Base-by-base conservation (phyloP, 768 basidiomycete genomes). In the Porpolomopsis calyptriformis region DNA sequence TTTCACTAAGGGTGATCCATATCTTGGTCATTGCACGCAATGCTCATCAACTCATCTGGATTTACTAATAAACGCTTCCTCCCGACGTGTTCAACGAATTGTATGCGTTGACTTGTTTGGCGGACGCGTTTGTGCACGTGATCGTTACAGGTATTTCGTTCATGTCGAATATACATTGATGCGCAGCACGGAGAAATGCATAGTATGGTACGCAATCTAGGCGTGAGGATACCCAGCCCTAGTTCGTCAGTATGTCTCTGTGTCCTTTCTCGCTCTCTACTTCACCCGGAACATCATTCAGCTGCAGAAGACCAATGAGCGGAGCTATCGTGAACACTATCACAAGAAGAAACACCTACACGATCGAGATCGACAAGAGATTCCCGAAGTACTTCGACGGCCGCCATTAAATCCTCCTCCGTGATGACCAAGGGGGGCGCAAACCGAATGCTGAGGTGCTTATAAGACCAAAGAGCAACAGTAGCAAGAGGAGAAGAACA, bases 361-460 rank as follows among this genome's bases (percentile, higher is more conserved):
- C 70, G 67, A 61, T 97, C 94, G 38, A 98, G 74, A 57, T 96
- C 92, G 9, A 66, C 62, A 38, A 97, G 66, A 43, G 78, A 82
- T 54, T 85, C 76, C 18, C 77, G 78, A 56, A 99, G 89, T 46
- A 86, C 78, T 46, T 61, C 63, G 11, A 96, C 73, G 18, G 82
- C 84, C 61, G 77, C 79, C 60, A 71, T 68, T 49, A 98, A 59
- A 50, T 96, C 90, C 16, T 76, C 79, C 57, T 96, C 90, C n/a
- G 78, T 71, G 48, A 99, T 99, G 51, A 98, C 89, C 45, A 99
- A 65, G 2, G 94, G 94, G 2, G 94, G 94, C 2, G 96, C 90
- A 60, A 99, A 94, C 25, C 94, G 91, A 54, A 99, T 86, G 44
- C 92, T 97, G 55, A n/a, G n/a, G n/a, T n/a, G n/a, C n/a, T n/a